These are phyloP conservation scores for Kingdonia uniflora DNA, from an alignment of 164 flowering plant species.

Conservation along the genomic window DNA sequence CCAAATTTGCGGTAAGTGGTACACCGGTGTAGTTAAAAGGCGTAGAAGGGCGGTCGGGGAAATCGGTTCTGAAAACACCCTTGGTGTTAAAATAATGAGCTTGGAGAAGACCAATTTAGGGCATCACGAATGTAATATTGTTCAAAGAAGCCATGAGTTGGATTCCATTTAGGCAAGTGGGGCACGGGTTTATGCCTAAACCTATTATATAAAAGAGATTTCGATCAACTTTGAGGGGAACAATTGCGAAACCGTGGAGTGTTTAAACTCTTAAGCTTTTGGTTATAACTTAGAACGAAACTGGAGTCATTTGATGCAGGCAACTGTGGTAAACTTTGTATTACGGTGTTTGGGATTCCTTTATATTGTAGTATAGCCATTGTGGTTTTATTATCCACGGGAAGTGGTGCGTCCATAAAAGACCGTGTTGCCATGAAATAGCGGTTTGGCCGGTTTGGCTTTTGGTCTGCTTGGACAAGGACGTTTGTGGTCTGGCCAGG, in stretches of 20 bases:
- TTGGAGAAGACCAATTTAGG: conserved; percentile 26
- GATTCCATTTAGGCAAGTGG: conserved; percentile 27
- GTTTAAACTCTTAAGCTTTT: conserved; percentile 25
- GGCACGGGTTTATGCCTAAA: conserved; percentile 24
- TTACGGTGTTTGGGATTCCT: conserved; percentile 20
- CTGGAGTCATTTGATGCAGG: conserved; percentile 27
- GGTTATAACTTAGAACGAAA: conserved; percentile 19
- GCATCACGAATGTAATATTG: conserved; percentile 39
- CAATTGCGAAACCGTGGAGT: conserved; percentile 28
- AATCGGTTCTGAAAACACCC: conserved; percentile 25
- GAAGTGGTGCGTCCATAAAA: conserved; percentile 24
- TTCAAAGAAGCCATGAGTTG: conserved; percentile 30
- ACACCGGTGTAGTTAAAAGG: conserved; percentile 38
- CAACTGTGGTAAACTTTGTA: conserved; percentile 22
- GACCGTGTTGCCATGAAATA: conserved; percentile 35
- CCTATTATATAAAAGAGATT: conserved; percentile 29
- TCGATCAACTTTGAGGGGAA: conserved; percentile 25
- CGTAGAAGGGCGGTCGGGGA: conserved; percentile 31
- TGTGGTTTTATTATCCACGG: conserved; percentile 32
- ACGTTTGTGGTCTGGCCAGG: conserved; percentile 29
- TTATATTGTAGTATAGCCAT: conserved; percentile 34
- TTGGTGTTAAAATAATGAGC: conserved; percentile 28
- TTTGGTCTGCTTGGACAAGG: conserved; percentile 20
- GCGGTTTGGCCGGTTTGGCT: conserved; percentile 20
- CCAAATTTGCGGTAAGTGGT: conserved; percentile 29